Percentiles rank a stretch among this genome's conserved stretches.
These are phyloP conservation scores for Colletotrichum sp. DNA, from an alignment of 2,329 filamentous ascomycete species.

Conservation along the genomic window DNA sequence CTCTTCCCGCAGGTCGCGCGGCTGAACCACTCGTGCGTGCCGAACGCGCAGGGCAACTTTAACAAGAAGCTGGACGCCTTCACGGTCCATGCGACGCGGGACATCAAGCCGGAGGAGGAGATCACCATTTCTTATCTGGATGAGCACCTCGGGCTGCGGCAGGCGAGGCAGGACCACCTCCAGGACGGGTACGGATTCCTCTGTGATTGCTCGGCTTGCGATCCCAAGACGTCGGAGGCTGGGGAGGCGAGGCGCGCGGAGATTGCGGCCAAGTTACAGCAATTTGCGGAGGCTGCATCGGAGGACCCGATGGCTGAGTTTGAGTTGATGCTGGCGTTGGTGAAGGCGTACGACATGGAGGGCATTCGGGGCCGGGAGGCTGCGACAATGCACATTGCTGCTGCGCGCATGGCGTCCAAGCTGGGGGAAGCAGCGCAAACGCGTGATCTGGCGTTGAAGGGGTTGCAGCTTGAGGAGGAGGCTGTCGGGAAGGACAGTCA, in stretches of 20 bases:
- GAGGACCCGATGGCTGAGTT: background rate
- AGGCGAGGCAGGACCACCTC: background rate
- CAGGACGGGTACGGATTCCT: constrained; percentile 1
- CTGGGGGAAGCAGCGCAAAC: background rate
- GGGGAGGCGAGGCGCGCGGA: background rate
- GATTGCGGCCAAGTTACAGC: background rate
- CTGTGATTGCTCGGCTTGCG: constrained; percentile 2
- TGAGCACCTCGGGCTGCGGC: background rate
- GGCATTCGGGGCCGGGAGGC: constrained; percentile 9
- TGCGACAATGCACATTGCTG: background rate
- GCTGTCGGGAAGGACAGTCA: constrained; percentile 16
- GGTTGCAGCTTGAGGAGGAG: constrained; percentile 5
- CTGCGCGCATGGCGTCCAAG: background rate
- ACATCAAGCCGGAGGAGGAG: constrained; percentile 6
- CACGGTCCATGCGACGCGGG: constrained; percentile 9
- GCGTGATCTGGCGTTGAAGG: background rate
- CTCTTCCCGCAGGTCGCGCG: constrained; percentile 13
- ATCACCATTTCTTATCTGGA: constrained; percentile 19
- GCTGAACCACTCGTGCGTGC: constrained; percentile 16
- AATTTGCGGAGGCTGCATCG: background rate
- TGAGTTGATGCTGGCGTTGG: background rate
- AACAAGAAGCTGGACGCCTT: background rate
- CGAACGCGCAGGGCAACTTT: constrained; percentile 16
- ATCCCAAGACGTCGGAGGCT: background rate
- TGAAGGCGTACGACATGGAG: constrained; percentile 4